phyloP scores from a whole-genome alignment of 768 basidiomycete species.

The Rhodotorula diobovata region DNA sequence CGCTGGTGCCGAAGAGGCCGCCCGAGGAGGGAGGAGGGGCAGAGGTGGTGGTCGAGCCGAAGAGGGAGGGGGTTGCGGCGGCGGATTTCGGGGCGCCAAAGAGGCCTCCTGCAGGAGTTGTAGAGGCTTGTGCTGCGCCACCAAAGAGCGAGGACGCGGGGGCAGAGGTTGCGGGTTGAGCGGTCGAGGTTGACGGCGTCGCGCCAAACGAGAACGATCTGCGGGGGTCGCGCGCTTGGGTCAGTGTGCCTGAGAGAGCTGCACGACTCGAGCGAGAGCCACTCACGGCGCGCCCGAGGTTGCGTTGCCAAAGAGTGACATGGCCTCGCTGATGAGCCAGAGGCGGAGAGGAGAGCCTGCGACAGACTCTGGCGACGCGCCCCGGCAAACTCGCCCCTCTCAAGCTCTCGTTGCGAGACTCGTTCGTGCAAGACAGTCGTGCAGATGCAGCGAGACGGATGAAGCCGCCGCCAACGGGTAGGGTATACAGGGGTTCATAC shows the following conservation, averaged over 20 bases:
- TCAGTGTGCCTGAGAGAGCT: not conserved
- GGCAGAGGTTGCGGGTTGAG: not conserved
- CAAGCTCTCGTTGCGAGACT: not conserved
- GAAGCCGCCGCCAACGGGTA: no score
- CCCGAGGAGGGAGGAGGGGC: not conserved
- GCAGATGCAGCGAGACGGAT: no score
- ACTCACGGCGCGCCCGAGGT: not conserved
- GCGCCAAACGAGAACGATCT: slow-evolving; percentile 1
- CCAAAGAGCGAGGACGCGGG: slow-evolving; percentile 19
- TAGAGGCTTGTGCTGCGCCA: not conserved
- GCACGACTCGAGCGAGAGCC: not conserved
- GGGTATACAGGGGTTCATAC: not conserved
- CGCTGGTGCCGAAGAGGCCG: not conserved
- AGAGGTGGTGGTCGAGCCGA: not conserved
- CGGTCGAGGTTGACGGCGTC: not conserved
- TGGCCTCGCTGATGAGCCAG: not conserved
- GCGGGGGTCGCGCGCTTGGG: not conserved
- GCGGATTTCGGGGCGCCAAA: slow-evolving; percentile 9
- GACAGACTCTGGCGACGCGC: no score
- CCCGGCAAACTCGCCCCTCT: no score
- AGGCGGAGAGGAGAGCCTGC: no score
- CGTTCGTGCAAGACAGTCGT: no score
- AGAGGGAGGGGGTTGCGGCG: not conserved
- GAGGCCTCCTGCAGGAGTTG: not conserved
- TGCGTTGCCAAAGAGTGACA: slow-evolving; percentile 22